phyloP scores from a whole-genome alignment of 768 basidiomycete species.

The Suillus bovinus region DNA sequence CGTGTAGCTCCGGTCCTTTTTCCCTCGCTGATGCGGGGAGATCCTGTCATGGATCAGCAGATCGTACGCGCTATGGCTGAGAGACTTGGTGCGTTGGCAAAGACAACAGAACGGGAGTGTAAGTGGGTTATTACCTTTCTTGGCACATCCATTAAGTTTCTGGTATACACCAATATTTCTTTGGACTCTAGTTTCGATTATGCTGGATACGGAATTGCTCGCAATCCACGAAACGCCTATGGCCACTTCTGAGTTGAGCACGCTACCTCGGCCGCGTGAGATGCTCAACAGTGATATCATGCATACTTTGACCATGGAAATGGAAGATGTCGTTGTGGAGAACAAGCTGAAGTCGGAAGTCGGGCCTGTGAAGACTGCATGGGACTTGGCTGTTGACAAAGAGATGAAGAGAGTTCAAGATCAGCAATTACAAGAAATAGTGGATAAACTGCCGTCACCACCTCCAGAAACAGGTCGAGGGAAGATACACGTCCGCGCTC shows the following conservation, averaged over 20 bases:
- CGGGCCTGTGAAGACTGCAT: slow-evolving; percentile 57
- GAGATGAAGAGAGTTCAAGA: slow-evolving; percentile 6
- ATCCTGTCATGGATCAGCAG: slow-evolving; percentile 24
- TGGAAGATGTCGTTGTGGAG: slow-evolving; percentile 69
- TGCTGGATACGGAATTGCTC: slow-evolving; percentile 55
- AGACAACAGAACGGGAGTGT: slow-evolving; percentile 59
- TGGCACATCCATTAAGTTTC: slow-evolving; percentile 1
- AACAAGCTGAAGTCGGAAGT: slow-evolving; percentile 52
- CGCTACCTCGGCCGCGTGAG: slow-evolving; percentile 32
- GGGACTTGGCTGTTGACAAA: slow-evolving; percentile 44
- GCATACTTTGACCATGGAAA: slow-evolving; percentile 49
- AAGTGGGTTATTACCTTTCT: slow-evolving; percentile 14
- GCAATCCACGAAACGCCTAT: slow-evolving; percentile 44
- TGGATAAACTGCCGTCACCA: not conserved
- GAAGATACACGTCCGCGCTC: slow-evolving; percentile 20
- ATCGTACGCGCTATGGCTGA: slow-evolving; percentile 42
- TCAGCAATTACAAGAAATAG: not conserved
- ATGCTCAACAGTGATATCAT: slow-evolving; percentile 36
- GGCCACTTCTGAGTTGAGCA: slow-evolving; percentile 18
- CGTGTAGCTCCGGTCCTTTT: slow-evolving; percentile 70
- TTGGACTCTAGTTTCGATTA: slow-evolving; percentile 42
- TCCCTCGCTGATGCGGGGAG: slow-evolving; percentile 35
- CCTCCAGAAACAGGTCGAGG: not conserved
- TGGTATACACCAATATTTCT: slow-evolving; percentile 3
- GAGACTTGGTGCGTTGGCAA: slow-evolving; percentile 42